Evolutionary conservation across 305 asterid genomes (phyloP).

Genomic region (Salvia sclarea): DNA sequence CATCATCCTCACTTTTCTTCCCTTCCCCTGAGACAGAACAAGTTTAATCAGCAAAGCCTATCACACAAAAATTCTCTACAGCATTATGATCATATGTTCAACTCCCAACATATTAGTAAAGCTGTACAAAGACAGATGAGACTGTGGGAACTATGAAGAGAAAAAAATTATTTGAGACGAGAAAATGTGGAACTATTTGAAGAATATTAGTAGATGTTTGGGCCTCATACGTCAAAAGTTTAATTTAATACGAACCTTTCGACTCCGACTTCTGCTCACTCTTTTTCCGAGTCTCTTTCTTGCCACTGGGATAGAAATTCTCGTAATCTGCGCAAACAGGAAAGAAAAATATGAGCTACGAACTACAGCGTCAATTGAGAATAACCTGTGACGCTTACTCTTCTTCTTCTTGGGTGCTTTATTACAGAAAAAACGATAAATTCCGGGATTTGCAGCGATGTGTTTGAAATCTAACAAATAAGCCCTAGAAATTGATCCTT

Average conservation of each 20-base stretch:
- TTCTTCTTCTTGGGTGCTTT: constrained; percentile 78
- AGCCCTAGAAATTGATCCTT: constrained; percentile 39
- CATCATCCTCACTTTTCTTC: constrained; percentile 44
- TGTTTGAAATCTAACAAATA: constrained; percentile 50
- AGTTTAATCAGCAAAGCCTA: constrained; percentile 13
- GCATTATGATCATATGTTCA: constrained; percentile 15
- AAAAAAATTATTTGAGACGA: neutral
- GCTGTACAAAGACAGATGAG: neutral
- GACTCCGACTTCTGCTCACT: constrained; percentile 67
- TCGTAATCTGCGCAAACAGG: constrained; percentile 55
- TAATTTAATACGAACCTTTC: constrained; percentile 48
- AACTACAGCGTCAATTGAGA: neutral
- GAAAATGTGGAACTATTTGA: neutral
- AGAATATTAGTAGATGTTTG: neutral
- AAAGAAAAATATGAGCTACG: constrained; percentile 3
- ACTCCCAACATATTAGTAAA: constrained; percentile 13
- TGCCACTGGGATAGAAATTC: constrained; percentile 64
- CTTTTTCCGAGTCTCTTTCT: constrained; percentile 63
- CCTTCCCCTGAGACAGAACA: constrained; percentile 54
- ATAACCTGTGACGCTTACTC: constrained; percentile 40
- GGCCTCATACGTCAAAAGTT: neutral
- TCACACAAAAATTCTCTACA: neutral
- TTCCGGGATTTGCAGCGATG: constrained; percentile 44
- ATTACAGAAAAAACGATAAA: constrained; percentile 57
- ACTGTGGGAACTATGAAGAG: neutral